phyloP scores from a whole-genome alignment of 2,329 filamentous ascomycete genomes.

The Epichloe elymi region DNA sequence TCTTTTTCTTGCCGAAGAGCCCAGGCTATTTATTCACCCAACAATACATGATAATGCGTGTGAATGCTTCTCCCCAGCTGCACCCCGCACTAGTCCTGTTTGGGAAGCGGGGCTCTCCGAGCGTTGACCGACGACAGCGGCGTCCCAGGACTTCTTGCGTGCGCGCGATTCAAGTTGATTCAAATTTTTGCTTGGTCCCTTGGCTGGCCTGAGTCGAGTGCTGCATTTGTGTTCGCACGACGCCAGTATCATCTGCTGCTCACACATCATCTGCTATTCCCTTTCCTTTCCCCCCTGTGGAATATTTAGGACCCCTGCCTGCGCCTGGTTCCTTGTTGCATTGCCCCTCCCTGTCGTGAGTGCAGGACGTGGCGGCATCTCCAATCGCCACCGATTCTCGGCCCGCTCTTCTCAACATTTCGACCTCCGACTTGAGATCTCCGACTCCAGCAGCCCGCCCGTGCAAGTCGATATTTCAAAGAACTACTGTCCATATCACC shows the following conservation, averaged over 20 bases:
- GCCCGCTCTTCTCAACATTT: constrained; percentile 2
- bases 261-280: background rate
- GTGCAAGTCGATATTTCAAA: background rate
- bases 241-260: background rate
- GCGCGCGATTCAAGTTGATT: background rate
- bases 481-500: too few relatives aligned
- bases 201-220: background rate
- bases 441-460: background rate
- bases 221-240: background rate
- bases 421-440: background rate
- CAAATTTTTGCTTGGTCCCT: background rate
- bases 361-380: background rate
- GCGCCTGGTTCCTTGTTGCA: background rate
- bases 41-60: too few relatives aligned
- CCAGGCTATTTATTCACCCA: too few relatives aligned
- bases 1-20: too few relatives aligned
- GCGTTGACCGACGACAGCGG: constrained; percentile 7
- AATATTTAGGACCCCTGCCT: background rate
- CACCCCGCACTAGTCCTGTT: constrained; percentile 18
- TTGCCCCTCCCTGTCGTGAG: background rate
- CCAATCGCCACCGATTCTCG: constrained; percentile 3
- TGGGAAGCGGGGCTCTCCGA: constrained; percentile 11
- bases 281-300: background rate
- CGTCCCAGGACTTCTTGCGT: background rate
- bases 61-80: too few relatives aligned